Conservation (phyloP, 768 basidiomycete genomes). For the Tylopilus cervinicoccineus region DNA sequence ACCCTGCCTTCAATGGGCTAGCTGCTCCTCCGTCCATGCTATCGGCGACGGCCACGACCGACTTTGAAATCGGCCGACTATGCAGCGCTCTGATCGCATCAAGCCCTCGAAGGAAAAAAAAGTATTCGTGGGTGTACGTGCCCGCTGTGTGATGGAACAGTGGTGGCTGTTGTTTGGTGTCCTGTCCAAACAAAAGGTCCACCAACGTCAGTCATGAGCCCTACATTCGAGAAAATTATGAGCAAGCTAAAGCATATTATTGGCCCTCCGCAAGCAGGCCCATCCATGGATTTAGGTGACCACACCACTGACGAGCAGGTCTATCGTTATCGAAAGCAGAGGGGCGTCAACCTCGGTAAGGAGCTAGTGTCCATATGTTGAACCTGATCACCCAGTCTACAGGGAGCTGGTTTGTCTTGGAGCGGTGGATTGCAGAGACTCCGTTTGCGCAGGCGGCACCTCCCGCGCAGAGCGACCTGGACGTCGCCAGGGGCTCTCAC, state of each 20-base stretch:
- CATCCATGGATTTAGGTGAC: conserved; percentile 6
- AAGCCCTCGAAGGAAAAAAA: no score
- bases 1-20: no score
- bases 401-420: conserved; percentile 80
- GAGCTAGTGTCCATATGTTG: background rate
- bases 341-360: conserved; percentile 78
- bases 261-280: background rate
- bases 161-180: conserved; percentile 18
- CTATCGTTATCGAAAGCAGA: conserved; percentile 65
- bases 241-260: conserved; percentile 13
- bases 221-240: conserved; percentile 11
- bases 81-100: background rate
- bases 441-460: conserved; percentile 52
- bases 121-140: no score
- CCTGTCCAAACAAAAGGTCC: conserved; percentile 13
- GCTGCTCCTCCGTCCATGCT: no score
- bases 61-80: conserved; percentile 4
- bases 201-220: conserved; percentile 7
- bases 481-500: conserved; percentile 54
- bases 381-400: conserved; percentile 8
- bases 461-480: conserved; percentile 65
- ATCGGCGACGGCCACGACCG: no score
- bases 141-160: no score
- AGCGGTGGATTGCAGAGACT: conserved; percentile 65
- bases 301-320: conserved; percentile 20